Percentiles rank a stretch among this genome's conserved stretches.
Conservation (phyloP, 1,139 yeast species). For the Pichia sp. region DNA sequence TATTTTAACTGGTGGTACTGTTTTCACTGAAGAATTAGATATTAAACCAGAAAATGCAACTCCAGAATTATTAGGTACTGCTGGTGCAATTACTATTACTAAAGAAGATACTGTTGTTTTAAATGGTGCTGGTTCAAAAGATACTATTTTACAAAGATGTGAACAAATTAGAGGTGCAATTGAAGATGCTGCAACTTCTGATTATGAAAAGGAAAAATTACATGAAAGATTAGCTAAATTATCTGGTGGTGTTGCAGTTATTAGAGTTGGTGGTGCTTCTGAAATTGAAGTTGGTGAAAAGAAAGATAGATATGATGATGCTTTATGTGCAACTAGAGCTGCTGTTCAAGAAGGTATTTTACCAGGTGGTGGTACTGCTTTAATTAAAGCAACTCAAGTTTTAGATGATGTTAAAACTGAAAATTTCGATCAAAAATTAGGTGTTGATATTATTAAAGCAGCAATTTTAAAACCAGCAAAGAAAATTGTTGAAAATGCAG, state of each 20-base stretch:
- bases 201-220: conserved; percentile 94
- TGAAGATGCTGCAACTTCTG: conserved; percentile 70
- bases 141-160: conserved; percentile 80
- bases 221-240: conserved; percentile 98
- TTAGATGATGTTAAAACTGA: conserved; percentile 74
- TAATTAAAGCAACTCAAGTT: conserved; percentile 85
- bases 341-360: conserved; percentile 99
- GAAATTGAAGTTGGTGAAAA: conserved; percentile 99
- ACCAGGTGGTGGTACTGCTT: conserved; percentile 99
- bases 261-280: conserved; percentile 96
- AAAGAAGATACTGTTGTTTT: conserved; percentile 95
- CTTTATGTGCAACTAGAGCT: conserved; percentile 98
- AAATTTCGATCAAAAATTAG: conserved; percentile 96
- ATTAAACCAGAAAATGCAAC: conserved; percentile 96
- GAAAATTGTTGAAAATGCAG: conserved; percentile 96
- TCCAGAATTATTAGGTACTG: conserved; percentile 83
- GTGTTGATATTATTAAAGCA: conserved; percentile 90
- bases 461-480: conserved; percentile 97
- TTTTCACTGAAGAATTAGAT: conserved; percentile 96
- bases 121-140: conserved; percentile 94
- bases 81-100: conserved; percentile 89
- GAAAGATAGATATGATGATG: conserved; percentile 99
- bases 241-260: conserved; percentile 98
- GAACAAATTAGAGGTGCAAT: conserved; percentile 91
- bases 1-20: conserved; percentile 94